A percentile compares a stretch with the other conserved stretches of the same genome.
Conservation (phyloP, 2,329 filamentous ascomycete species). For the Aaosphaeria pasadenensis region DNA sequence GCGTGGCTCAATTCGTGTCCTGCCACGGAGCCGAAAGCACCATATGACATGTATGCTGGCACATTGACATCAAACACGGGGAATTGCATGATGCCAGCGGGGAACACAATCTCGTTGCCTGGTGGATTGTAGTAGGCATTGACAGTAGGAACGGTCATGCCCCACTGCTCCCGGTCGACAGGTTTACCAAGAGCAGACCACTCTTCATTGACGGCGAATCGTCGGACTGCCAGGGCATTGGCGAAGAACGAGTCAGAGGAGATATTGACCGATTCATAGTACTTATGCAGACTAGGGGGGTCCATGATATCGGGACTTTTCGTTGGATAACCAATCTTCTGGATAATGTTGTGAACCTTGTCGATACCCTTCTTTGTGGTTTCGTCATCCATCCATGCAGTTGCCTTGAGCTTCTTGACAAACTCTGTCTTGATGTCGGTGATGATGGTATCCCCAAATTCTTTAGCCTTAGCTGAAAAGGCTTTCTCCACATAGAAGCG, state of each 20-base stretch:
- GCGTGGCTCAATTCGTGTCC: constrained; percentile 70
- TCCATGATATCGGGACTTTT: constrained; percentile 61
- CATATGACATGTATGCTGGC: constrained; percentile 65
- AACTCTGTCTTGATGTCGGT: constrained; percentile 68
- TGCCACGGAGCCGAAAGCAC: constrained; percentile 64
- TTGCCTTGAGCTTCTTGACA: constrained; percentile 56
- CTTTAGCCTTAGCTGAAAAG: constrained; percentile 64
- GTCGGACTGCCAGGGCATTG: constrained; percentile 54
- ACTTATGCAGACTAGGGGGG: constrained; percentile 53
- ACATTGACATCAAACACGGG: constrained; percentile 63
- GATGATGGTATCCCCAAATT: constrained; percentile 67
- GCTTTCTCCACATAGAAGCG: constrained; percentile 68
- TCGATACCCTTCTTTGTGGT: constrained; percentile 59
- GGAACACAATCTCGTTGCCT: constrained; percentile 66
- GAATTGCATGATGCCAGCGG: constrained; percentile 66
- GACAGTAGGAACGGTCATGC: constrained; percentile 55
- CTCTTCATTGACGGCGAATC: constrained; percentile 46
- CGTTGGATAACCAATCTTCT: constrained; percentile 67
- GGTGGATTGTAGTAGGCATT: constrained; percentile 66
- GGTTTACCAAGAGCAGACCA: constrained; percentile 62
- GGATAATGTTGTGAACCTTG: constrained; percentile 65
- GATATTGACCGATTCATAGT: constrained; percentile 56
- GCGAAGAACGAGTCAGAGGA: constrained; percentile 53
- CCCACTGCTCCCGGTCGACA: constrained; percentile 59
- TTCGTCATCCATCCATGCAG: constrained; percentile 63